Percentiles rank a stretch among this genome's conserved stretches.
Conservation (phyloP, 371 early-diverging fungal species). For the Rhizopus arrhizus region DNA sequence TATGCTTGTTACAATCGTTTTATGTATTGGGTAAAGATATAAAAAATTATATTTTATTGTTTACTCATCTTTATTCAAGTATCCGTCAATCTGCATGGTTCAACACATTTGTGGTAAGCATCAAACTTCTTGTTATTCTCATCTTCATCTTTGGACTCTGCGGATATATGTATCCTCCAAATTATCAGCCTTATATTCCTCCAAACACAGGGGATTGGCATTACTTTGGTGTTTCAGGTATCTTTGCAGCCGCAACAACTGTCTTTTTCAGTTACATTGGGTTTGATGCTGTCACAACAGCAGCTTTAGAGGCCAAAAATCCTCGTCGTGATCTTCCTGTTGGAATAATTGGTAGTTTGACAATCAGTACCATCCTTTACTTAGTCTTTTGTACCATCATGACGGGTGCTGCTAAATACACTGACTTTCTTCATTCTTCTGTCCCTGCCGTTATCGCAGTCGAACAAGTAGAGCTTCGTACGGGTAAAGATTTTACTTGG, state of each 20-base stretch:
- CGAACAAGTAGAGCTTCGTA: constrained; percentile 33
- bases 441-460: constrained; percentile 74
- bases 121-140: constrained; percentile 78
- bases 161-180: constrained; percentile 65
- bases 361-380: constrained; percentile 79
- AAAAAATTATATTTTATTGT: background rate
- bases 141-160: constrained; percentile 75
- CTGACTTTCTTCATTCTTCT: constrained; percentile 37
- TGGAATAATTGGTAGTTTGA: constrained; percentile 80
- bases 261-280: constrained; percentile 92
- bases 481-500: constrained; percentile 61
- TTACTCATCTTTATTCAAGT: constrained; percentile 11
- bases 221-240: constrained; percentile 69
- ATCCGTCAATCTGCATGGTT: constrained; percentile 73
- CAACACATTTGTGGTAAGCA: constrained; percentile 68
- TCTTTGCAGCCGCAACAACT: constrained; percentile 74
- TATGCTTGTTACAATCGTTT: constrained; percentile 58
- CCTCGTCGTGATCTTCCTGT: constrained; percentile 86
- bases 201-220: constrained; percentile 54
- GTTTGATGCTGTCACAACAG: constrained; percentile 88
- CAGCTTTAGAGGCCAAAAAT: constrained; percentile 82
- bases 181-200: constrained; percentile 84
- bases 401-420: constrained; percentile 74
- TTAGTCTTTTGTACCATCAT: constrained; percentile 72
- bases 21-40: constrained; percentile 60